Evolutionary conservation across 371 early-diverging fungal species (phyloP), one percentile per base, ranked within the genome.

Genomic region (Apophysomyces variabilis): DNA sequence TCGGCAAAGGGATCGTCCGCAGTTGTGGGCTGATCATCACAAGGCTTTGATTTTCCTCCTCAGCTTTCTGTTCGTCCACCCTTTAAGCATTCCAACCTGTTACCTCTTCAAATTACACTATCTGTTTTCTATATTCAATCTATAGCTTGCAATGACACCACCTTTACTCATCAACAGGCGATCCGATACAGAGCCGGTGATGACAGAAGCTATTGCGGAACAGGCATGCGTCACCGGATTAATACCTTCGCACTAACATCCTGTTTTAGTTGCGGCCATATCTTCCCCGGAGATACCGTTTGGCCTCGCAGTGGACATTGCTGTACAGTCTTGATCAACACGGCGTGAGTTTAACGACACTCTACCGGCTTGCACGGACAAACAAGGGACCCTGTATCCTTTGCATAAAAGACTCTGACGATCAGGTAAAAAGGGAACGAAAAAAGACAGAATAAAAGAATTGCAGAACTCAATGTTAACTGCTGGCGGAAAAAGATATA

Each of bases 291-390:
- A 77, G 90, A 26, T 77, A 82, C 12, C 82, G 89, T 41, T 87
- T 91, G 63, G 80, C 91, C 0, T 69, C 84, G 5, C 81, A 75
- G 46, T 95, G 95, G 94, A 83, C 82, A 4, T 80, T 98, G 12
- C 65, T 93, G 5, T 98, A 98, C 75, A 92, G 92, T 59, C 80
- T 95, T 37, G 95, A 95, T 64, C 94, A 95, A 67, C 96, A 98
- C 74, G 98, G 98, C 0, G 90, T 93, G 39, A 92, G 92, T 71
- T 74, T 97, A 65, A 73, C 87, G 56, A 96, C 96, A 1, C 80
- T 98, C 65, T 93, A 90, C 70, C 73, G 83, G 32, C 75, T 78
- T 5, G 85, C 85, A 57, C 82, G 82, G 60, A 73, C 60, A 4
- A 68, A 73, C 66, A 87, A 88, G 66, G 92, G 91, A 0, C 91